Evolutionary conservation across 2,329 filamentous ascomycete species (phyloP).

Genomic region (Remersonia thermophila): DNA sequence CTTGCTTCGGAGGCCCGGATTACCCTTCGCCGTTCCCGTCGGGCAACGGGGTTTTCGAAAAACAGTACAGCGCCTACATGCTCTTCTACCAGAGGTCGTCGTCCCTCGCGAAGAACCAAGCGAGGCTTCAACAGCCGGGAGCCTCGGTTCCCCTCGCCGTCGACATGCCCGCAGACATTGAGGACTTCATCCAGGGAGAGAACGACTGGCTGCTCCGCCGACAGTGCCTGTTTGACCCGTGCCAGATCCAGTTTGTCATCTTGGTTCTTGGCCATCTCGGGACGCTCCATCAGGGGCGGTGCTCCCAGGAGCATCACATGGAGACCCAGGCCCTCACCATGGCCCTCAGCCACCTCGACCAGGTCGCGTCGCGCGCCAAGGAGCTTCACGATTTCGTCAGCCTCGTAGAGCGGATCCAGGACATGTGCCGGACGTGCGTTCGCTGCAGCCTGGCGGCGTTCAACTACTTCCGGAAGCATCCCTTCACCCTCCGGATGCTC

Average conservation of each 20-base stretch:
- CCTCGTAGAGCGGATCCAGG: slow-evolving; percentile 31
- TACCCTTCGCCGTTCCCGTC: slow-evolving; percentile 35
- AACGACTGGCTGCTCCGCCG: slow-evolving; percentile 64
- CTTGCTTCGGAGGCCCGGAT: slow-evolving; percentile 68
- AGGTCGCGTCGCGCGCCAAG: slow-evolving; percentile 60
- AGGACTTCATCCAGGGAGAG: slow-evolving; percentile 52
- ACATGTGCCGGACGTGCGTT: slow-evolving; percentile 36
- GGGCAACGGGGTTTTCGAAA: slow-evolving; percentile 42
- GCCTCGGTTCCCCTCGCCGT: slow-evolving; percentile 32
- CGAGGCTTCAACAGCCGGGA: slow-evolving; percentile 28
- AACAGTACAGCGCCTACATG: slow-evolving; percentile 88
- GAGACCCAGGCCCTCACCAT: slow-evolving; percentile 42
- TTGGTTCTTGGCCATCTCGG: slow-evolving; percentile 47
- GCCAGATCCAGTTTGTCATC: slow-evolving; percentile 55
- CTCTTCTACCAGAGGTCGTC: slow-evolving; percentile 84
- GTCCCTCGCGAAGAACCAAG: slow-evolving; percentile 43
- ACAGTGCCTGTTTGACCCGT: slow-evolving; percentile 67
- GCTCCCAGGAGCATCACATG: slow-evolving; percentile 34
- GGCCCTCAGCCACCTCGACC: slow-evolving; percentile 56
- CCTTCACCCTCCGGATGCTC: slow-evolving; percentile 49
- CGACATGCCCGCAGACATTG: slow-evolving; percentile 31
- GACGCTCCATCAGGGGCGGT: slow-evolving; percentile 33
- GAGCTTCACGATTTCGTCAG: slow-evolving; percentile 50
- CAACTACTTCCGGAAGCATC: slow-evolving; percentile 45
- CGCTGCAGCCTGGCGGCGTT: slow-evolving; percentile 47